phyloP scores from a whole-genome alignment of 768 basidiomycete genomes.

The Tulasnella sp. region DNA sequence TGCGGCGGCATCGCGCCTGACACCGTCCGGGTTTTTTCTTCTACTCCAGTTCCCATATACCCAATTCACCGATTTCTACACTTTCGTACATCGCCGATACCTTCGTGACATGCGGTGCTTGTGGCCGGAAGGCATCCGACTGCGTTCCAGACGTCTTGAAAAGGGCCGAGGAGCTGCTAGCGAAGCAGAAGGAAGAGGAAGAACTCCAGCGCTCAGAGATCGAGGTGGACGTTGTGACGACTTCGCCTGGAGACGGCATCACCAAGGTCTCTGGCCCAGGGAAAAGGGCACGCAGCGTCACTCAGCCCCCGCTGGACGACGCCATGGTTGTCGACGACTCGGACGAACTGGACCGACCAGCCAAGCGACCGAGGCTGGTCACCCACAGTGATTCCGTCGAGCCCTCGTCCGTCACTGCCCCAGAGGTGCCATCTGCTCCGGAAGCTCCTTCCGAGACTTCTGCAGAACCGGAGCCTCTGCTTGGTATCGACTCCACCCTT shows the following conservation, averaged over 20 bases:
- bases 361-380: conserved; percentile 5
- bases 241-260: not conserved
- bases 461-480: not conserved
- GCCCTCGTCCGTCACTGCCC: not conserved
- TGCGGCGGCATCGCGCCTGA: not conserved
- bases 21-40: not conserved
- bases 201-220: conserved; percentile 12
- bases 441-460: not conserved
- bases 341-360: not conserved
- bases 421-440: not conserved
- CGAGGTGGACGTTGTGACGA: not conserved
- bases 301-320: not conserved
- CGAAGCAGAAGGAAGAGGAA: not conserved
- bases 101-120: conserved; percentile 19
- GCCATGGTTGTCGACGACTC: not conserved
- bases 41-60: not conserved
- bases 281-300: not conserved
- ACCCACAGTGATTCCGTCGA: not conserved
- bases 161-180: not conserved
- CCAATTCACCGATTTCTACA: not conserved
- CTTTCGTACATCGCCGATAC: conserved; percentile 22
- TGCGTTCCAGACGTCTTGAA: conserved; percentile 14
- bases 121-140: conserved; percentile 20
- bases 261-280: not conserved
- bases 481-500: conserved; percentile 14